Evolutionary conservation across 2,329 filamentous ascomycete genomes (phyloP).

Genomic region (Rutstroemia sydowiana): DNA sequence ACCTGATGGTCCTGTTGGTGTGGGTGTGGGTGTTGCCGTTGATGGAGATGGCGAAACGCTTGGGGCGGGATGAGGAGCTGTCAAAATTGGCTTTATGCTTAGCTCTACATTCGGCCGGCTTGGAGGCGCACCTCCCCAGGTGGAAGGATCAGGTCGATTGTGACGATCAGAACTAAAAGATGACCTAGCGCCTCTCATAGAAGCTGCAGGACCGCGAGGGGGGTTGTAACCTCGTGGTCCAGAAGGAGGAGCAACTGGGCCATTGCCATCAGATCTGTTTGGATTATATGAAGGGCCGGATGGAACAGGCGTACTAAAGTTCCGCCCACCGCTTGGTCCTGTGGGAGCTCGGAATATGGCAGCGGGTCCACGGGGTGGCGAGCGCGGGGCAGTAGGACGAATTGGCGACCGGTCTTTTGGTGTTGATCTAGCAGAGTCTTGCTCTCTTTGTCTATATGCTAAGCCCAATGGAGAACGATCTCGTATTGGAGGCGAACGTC

Average conservation of each 20-base stretch:
- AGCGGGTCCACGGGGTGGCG: conserved; percentile 29
- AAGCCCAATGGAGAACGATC: conserved; percentile 23
- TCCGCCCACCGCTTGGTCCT: conserved; percentile 27
- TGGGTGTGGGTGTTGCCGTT: conserved; percentile 16
- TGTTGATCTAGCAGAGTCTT: conserved; percentile 26
- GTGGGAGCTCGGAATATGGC: conserved; percentile 26
- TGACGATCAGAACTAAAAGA: conserved; percentile 26
- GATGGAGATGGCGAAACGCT: conserved; percentile 25
- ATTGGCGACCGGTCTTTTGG: conserved; percentile 27
- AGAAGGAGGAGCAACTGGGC: conserved; percentile 22
- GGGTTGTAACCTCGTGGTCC: conserved; percentile 30
- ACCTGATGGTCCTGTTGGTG: conserved; percentile 25
- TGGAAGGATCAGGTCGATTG: conserved; percentile 21
- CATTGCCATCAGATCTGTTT: conserved; percentile 18
- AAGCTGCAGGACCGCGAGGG: conserved; percentile 20
- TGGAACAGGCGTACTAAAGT: conserved; percentile 23
- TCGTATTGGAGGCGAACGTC: conserved; percentile 24
- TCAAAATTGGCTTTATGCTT: conserved; percentile 16
- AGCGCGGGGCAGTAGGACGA: conserved; percentile 23
- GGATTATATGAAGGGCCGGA: conserved; percentile 11
- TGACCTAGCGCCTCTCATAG: conserved; percentile 26
- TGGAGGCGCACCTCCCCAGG: conserved; percentile 25
- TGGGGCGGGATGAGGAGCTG: conserved; percentile 19
- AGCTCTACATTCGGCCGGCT: conserved; percentile 13
- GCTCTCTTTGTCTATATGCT: conserved; percentile 22